Evolutionary conservation across 495 filamentous ascomycete genomes (phyloP).

Genomic region (Aspergillus asperescens): DNA sequence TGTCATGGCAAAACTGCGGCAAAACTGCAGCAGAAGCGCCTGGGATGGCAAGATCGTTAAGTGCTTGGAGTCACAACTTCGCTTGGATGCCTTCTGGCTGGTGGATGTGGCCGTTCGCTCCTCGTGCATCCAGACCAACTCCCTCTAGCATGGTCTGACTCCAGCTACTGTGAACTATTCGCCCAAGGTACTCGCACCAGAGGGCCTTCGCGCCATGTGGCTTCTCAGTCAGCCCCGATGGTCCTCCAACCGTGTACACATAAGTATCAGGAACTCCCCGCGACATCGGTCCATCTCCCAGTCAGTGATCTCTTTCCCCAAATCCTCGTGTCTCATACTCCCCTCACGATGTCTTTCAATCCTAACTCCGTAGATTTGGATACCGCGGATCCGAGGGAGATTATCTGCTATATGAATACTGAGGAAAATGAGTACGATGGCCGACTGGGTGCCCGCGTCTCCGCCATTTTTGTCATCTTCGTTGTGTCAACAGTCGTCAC

Average conservation of each 20-base stretch:
- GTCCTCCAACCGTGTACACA: neutral
- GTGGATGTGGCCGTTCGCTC: neutral
- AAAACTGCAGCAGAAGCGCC: neutral
- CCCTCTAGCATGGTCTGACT: neutral
- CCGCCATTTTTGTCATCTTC: constrained; percentile 43
- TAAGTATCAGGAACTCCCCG: neutral
- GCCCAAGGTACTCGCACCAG: neutral
- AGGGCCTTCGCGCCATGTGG: no score
- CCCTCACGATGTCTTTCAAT: neutral
- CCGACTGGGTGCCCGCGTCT: constrained; percentile 38
- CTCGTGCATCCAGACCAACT: neutral
- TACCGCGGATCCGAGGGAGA: constrained; percentile 27
- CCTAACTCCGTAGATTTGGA: constrained; percentile 33
- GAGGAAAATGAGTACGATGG: constrained; percentile 41
- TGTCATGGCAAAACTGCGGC: no score
- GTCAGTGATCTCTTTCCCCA: neutral
- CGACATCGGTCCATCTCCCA: neutral
- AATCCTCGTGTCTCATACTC: neutral
- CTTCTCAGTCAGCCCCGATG: neutral
- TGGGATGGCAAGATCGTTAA: neutral
- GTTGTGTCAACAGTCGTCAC: constrained; percentile 40
- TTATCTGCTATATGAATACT: constrained; percentile 26
- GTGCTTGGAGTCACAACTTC: neutral
- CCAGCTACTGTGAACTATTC: neutral
- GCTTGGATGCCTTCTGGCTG: neutral